These are phyloP conservation scores for Durotheca rogersii DNA, from an alignment of 495 filamentous ascomycete genomes.

Conservation along the genomic window DNA sequence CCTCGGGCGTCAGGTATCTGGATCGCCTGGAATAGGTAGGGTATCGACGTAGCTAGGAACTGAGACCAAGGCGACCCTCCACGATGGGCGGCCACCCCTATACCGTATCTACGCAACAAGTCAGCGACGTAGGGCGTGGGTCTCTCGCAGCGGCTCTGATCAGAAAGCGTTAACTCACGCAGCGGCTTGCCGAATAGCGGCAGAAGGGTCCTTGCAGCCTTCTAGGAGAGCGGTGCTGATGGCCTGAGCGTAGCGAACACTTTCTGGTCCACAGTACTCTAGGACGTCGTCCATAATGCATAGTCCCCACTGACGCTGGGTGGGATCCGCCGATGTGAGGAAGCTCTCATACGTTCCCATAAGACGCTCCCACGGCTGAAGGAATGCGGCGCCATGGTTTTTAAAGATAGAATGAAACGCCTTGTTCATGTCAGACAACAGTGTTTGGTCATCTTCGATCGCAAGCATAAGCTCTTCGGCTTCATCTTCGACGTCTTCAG, in stretches of 20 bases:
- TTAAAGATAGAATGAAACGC: conserved; percentile 99
- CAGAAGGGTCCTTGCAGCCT: conserved; percentile 77
- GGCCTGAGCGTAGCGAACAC: conserved; percentile 76
- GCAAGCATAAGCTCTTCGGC: conserved; percentile 79
- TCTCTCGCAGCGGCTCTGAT: background rate
- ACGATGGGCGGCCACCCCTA: conserved; percentile 92
- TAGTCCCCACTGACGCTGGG: conserved; percentile 95
- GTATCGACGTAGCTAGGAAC: conserved; percentile 76
- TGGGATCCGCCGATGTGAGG: conserved; percentile 79
- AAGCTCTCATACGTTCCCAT: conserved; percentile 82
- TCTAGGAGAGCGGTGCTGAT: conserved; percentile 82
- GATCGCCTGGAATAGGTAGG: conserved; percentile 78
- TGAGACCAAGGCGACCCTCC: conserved; percentile 81
- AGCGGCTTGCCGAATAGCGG: conserved; percentile 94
- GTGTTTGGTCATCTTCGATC: conserved; percentile 94
- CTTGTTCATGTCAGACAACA: conserved; percentile 99
- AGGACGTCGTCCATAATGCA: conserved; percentile 99
- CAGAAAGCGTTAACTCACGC: conserved; percentile 42
- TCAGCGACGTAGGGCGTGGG: background rate
- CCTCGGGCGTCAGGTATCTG: conserved; percentile 75
- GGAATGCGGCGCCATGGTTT: conserved; percentile 81
- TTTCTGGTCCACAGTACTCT: conserved; percentile 88
- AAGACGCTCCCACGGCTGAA: conserved; percentile 82
- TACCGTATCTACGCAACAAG: conserved; percentile 63
- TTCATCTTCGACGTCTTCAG: conserved; percentile 84